These are phyloP conservation scores for Epichloe bromicola DNA, from an alignment of 2,329 filamentous ascomycete species.

Conservation along the genomic window DNA sequence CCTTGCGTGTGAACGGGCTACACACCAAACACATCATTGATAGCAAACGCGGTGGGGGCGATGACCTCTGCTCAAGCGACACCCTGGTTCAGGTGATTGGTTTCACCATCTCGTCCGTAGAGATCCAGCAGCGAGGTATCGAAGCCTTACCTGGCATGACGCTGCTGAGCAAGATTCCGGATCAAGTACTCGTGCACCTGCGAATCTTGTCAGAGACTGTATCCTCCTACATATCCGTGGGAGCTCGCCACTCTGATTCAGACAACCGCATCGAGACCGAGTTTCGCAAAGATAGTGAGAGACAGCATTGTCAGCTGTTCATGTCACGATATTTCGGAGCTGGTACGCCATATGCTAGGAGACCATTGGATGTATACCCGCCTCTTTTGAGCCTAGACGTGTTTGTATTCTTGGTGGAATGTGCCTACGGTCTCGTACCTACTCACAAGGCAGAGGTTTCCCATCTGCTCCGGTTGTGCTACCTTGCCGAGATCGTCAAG, in stretches of 20 bases:
- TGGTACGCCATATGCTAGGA: constrained; percentile 3
- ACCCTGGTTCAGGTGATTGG: constrained; percentile 56
- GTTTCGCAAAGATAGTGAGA: constrained; percentile 52
- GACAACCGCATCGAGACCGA: constrained; percentile 52
- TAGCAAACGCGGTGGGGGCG: constrained; percentile 17
- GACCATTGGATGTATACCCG: constrained; percentile 32
- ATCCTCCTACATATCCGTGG: constrained; percentile 69
- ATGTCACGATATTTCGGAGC: constrained; percentile 40
- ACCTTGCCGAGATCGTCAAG: constrained; percentile 82
- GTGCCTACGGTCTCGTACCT: constrained; percentile 55
- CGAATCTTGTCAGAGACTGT: constrained; percentile 82
- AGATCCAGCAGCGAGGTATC: constrained; percentile 83
- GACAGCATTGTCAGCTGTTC: constrained; percentile 67
- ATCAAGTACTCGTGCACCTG: constrained; percentile 73
- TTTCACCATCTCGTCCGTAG: constrained; percentile 73
- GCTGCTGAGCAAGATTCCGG: constrained; percentile 70
- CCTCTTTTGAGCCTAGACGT: constrained; percentile 57
- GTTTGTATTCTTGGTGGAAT: constrained; percentile 73
- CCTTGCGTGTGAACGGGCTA: constrained; percentile 42
- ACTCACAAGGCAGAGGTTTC: constrained; percentile 60
- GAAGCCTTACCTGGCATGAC: constrained; percentile 61
- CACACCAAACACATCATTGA: constrained; percentile 23
- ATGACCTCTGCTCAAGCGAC: constrained; percentile 41
- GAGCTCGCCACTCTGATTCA: constrained; percentile 48
- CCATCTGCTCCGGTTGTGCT: constrained; percentile 74